Conservation (phyloP, 139 green algal species). For the Chlamydomonas schloesseri region DNA sequence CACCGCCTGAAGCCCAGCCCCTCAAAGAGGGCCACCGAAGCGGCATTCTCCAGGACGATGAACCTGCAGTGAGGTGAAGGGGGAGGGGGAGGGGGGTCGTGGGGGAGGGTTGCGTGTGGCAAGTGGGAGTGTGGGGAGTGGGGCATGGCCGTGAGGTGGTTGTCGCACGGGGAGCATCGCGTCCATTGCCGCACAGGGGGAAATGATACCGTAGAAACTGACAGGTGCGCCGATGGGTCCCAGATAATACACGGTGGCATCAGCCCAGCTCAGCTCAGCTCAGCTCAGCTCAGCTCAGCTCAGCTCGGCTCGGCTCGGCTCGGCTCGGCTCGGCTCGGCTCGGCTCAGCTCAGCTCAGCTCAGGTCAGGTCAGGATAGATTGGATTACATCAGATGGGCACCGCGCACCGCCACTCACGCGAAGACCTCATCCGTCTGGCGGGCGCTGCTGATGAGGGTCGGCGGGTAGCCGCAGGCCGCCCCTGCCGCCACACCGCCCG, state of each 20-base stretch:
- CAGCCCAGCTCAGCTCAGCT: too few species aligned
- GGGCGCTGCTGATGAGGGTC: not conserved
- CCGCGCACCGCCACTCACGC: too few species aligned
- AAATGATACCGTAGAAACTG: not conserved
- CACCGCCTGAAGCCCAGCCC: not conserved
- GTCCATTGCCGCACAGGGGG: not conserved
- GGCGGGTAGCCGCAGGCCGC: too few species aligned
- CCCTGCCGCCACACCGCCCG: too few species aligned
- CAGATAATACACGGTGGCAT: too few species aligned
- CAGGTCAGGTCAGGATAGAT: too few species aligned
- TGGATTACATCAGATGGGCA: too few species aligned
- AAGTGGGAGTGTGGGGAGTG: too few species aligned
- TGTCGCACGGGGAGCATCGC: not conserved
- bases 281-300: too few species aligned
- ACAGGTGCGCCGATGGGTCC: not conserved
- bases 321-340: too few species aligned
- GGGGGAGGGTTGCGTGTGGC: not conserved
- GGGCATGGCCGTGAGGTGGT: not conserved
- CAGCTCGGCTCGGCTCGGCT: too few species aligned
- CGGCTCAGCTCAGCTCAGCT: too few species aligned
- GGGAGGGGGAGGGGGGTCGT: not conserved
- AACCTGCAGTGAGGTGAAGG: not conserved
- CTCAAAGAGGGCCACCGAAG: constrained; percentile 12
- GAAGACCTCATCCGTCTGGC: not conserved
- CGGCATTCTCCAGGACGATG: constrained; percentile 6